phyloP scores from a whole-genome alignment of 768 basidiomycete species.

The Boletus eberwhitei region DNA sequence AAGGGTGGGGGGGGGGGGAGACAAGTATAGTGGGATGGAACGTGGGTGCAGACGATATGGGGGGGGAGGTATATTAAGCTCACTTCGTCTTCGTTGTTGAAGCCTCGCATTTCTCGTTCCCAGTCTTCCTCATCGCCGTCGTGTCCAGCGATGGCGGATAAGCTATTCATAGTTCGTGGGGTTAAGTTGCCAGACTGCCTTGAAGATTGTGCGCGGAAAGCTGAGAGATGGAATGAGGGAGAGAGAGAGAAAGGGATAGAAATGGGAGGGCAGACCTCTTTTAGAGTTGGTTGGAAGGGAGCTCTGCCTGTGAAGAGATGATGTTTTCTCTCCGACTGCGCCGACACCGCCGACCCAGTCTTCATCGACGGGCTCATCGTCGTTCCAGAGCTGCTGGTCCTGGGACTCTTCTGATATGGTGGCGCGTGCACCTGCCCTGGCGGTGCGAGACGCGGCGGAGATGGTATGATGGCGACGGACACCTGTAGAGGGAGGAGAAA shows the following conservation, averaged over 20 bases:
- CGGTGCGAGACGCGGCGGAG: constrained; percentile 65
- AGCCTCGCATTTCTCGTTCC: constrained; percentile 62
- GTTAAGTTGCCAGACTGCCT: constrained; percentile 59
- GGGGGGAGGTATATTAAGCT: constrained; percentile 10
- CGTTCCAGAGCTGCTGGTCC: constrained; percentile 58
- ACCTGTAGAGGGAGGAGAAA: constrained; percentile 37
- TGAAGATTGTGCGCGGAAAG: constrained; percentile 48
- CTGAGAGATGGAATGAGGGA: constrained; percentile 31
- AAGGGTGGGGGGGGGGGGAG: not conserved
- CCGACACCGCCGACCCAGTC: constrained; percentile 82
- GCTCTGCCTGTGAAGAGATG: constrained; percentile 72
- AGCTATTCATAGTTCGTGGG: constrained; percentile 75
- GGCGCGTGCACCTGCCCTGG: constrained; percentile 57
- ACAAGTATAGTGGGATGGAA: not conserved
- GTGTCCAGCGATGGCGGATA: constrained; percentile 80
- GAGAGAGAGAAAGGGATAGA: not conserved
- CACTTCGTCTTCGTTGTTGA: constrained; percentile 68
- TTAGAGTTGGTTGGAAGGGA: constrained; percentile 81
- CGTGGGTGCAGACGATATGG: not conserved
- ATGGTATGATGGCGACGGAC: constrained; percentile 87
- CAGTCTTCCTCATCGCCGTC: constrained; percentile 89
- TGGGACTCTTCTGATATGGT: constrained; percentile 66
- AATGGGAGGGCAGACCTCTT: constrained; percentile 47
- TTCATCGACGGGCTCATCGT: constrained; percentile 74
- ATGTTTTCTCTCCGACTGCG: constrained; percentile 79